Percentiles rank a stretch among this genome's conserved stretches.
These are phyloP conservation scores for Hypoxylon subgilvum DNA, from an alignment of 495 filamentous ascomycete genomes.

Conservation along the genomic window DNA sequence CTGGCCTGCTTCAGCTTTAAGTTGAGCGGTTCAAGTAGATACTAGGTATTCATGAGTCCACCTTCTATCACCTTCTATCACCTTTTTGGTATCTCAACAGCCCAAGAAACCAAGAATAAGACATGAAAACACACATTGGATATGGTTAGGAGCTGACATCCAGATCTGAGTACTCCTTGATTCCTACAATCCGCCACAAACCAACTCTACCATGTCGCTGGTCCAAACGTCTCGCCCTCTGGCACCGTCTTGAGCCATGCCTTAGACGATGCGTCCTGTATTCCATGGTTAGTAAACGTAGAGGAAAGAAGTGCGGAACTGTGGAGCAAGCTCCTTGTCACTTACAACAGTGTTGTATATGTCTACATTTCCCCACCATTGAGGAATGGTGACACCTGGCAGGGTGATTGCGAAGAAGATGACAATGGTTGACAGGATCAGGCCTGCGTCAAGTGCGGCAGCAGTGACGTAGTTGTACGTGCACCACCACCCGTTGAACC, in stretches of 20 bases:
- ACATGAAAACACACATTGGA: no score
- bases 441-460: slow-evolving; percentile 57
- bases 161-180: no score
- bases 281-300: slow-evolving; percentile 14
- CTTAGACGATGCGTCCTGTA: slow-evolving; percentile 41
- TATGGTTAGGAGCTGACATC: no score
- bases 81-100: no score
- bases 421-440: slow-evolving; percentile 52
- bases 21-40: no score
- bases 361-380: slow-evolving; percentile 58
- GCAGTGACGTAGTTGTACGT: slow-evolving; percentile 70
- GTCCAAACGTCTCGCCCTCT: slow-evolving; percentile 45
- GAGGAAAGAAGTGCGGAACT: not conserved
- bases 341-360: slow-evolving; percentile 45
- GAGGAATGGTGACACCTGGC: slow-evolving; percentile 47
- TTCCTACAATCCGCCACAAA: not conserved
- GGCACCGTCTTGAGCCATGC: slow-evolving; percentile 44
- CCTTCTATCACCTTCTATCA: no score
- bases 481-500: slow-evolving; percentile 63
- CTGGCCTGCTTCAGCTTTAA: no score
- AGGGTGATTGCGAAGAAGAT: slow-evolving; percentile 56
- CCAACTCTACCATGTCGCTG: slow-evolving; percentile 38
- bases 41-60: no score
- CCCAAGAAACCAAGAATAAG: no score
- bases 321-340: not conserved